These are phyloP conservation scores for Heterotrichella gracilis DNA, from an alignment of 352 stramenopile genomes.

Conservation along the genomic window DNA sequence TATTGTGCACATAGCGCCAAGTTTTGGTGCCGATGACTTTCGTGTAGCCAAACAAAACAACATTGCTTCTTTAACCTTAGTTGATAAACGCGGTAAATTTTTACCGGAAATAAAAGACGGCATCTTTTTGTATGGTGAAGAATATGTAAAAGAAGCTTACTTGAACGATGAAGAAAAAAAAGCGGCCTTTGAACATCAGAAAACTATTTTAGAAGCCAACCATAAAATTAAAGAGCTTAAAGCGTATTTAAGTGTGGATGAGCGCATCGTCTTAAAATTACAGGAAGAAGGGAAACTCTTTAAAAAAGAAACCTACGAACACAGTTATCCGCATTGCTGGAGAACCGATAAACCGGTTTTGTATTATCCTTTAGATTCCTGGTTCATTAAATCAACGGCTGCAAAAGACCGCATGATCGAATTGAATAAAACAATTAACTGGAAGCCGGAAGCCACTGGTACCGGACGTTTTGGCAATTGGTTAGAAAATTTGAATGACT, in stretches of 20 bases:
- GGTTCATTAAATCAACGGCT: background rate
- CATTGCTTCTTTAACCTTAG: background rate
- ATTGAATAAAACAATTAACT: background rate
- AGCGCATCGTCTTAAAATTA: background rate
- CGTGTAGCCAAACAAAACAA: background rate
- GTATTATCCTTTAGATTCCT: background rate
- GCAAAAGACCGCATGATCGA: background rate
- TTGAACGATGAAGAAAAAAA: background rate
- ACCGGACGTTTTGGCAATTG: background rate
- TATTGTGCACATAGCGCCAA: background rate
- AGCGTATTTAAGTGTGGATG: background rate
- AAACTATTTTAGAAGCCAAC: background rate
- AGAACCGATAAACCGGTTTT: background rate
- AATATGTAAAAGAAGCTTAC: background rate
- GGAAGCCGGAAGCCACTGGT: background rate
- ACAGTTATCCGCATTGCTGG: slow-evolving; percentile 10
- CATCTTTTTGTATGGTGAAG: background rate
- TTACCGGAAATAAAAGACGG: background rate
- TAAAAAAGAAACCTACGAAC: background rate
- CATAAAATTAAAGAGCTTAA: background rate
- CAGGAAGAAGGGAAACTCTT: background rate
- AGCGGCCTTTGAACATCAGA: background rate
- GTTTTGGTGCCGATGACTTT: background rate
- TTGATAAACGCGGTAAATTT: background rate
- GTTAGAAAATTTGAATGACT: background rate